phyloP scores from a whole-genome alignment of 345 rosid genomes.

The Gossypium australe region DNA sequence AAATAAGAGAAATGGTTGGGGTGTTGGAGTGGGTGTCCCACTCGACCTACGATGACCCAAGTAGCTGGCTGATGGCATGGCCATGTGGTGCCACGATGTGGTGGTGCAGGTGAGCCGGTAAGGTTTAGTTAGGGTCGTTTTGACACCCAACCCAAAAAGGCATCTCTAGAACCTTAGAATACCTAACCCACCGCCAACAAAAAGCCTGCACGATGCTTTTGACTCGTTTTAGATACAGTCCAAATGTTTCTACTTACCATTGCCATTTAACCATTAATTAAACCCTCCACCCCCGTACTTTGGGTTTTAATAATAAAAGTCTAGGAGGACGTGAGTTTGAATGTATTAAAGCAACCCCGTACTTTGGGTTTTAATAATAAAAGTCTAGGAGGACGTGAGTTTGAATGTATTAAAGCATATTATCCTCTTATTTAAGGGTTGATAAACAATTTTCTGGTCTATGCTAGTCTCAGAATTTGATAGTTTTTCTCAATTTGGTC shows the following conservation, averaged over 20 bases:
- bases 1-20: too few relatives aligned
- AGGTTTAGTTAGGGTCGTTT: neutral
- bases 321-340: accelerated
- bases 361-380: neutral
- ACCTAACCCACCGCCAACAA: constrained; percentile 9
- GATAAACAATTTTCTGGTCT: too few relatives aligned
- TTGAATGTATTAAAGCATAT: accelerated
- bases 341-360: too few relatives aligned
- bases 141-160: neutral
- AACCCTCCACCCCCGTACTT: neutral
- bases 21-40: too few relatives aligned
- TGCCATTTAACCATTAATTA: neutral
- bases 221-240: neutral
- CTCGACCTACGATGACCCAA: too few relatives aligned
- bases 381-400: accelerated
- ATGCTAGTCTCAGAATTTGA: too few relatives aligned
- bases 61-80: too few relatives aligned
- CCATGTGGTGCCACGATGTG: neutral
- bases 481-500: too few relatives aligned
- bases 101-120: neutral
- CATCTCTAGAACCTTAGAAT: neutral
- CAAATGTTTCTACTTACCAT: neutral
- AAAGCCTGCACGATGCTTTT: neutral
- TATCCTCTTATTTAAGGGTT: accelerated
- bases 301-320: neutral